Base-by-base conservation (phyloP, 2,329 filamentous ascomycete genomes). In the Neopestalotiopsis sp. region DNA sequence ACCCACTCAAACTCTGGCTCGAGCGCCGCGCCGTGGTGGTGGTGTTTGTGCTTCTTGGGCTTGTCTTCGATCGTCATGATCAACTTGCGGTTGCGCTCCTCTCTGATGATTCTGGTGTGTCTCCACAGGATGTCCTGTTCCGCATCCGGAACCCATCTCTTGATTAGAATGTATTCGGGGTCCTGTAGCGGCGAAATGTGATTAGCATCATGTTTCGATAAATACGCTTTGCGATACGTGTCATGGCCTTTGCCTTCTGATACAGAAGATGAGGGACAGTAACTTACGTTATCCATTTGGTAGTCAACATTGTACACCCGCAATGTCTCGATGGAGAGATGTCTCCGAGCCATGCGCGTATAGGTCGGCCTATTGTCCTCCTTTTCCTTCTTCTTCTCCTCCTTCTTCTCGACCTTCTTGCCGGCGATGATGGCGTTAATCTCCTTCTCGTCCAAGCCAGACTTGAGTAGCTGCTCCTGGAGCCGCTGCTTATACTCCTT, bases 121-220 rank as follows among this genome's bases (percentile, higher is more conserved):
- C 88, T 86, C 86, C 92, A 95, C 63, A 94, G 86, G 68, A 89
- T 83, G 69, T 93, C 88, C 75, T 94, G 92, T 76, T 94, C 88
- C 70, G 88, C 87, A 73, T 94, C 90, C 4, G 89, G 87, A 65
- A 94, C 89, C 89, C 89, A 93, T 68, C 89, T 86, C 79, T 92
- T 92, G 81, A 94, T 92, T 69, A 95, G 80, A 67, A 94, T 83
- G 73, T 89, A 94, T 61, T 92, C 89, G 20, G 88, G 86, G 74
- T 94, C 90, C 85, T 90, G 72, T 57, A 49, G 32, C 42, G 10
- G 13, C 12, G 14, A 45, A 30, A 58, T 56, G 78, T 65, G 81
- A 68, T 14, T 58, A 53, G 28, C 40, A 3, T 34, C 59, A 34
- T 5, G 56, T 34, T 56, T 34, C 40, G 13, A n/a, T 6, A 58